A percentile compares a stretch with the other conserved stretches of the same genome.
Conservation (phyloP, 371 early-diverging fungal species). For the Nosema granulosis region DNA sequence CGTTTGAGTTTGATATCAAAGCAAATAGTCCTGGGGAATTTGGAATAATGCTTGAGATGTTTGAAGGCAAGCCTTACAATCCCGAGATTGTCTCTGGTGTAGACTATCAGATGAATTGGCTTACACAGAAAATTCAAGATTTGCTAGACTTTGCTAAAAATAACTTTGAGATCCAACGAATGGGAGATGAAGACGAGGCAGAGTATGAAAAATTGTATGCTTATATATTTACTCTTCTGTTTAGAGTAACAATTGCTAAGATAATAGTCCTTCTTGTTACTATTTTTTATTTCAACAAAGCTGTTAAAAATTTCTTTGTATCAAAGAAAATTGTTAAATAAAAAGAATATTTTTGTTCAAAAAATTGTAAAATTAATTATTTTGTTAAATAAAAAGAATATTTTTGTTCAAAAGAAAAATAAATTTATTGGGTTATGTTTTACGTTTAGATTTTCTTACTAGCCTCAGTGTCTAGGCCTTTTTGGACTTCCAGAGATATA, state of each 20-base stretch:
- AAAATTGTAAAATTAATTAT: background rate
- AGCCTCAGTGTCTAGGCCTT: too few species aligned
- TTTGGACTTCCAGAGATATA: too few species aligned
- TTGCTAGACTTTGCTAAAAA: slow-evolving; percentile 53
- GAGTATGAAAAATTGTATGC: slow-evolving; percentile 47
- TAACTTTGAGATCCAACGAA: slow-evolving; percentile 52
- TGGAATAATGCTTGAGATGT: slow-evolving; percentile 51
- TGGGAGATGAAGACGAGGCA: slow-evolving; percentile 55
- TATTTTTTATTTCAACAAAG: slow-evolving; percentile 58
- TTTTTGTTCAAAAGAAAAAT: background rate
- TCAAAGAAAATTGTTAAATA: slow-evolving; percentile 59
- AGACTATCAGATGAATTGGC: slow-evolving; percentile 57
- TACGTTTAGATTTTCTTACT: too few species aligned
- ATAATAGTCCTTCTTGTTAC: slow-evolving; percentile 56
- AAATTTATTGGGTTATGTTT: too few species aligned
- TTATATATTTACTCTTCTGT: slow-evolving; percentile 51
- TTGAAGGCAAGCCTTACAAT: slow-evolving; percentile 55
- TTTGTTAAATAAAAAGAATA: background rate
- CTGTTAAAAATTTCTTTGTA: slow-evolving; percentile 59
- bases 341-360: background rate
- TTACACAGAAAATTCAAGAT: slow-evolving; percentile 54
- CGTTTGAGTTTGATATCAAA: slow-evolving; percentile 48
- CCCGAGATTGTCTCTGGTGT: slow-evolving; percentile 59
- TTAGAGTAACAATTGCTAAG: slow-evolving; percentile 53
- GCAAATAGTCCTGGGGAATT: slow-evolving; percentile 16